Conservation (phyloP, 345 rosid genomes). For the Orychophragmus violaceus region DNA sequence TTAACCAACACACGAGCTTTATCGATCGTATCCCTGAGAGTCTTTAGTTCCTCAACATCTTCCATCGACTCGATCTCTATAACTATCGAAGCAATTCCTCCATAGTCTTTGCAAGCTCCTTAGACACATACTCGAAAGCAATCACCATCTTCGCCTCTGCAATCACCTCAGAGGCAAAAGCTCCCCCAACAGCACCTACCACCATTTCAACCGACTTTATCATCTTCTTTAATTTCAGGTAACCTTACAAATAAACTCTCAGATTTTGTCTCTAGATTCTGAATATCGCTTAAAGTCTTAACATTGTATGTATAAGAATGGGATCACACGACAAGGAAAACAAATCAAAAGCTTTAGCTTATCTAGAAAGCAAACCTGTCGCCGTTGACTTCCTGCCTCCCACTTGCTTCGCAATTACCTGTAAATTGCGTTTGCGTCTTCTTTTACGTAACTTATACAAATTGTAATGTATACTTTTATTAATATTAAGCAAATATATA, state of each 20-base stretch:
- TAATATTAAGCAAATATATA: background rate
- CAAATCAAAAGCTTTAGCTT: background rate
- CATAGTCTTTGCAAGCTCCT: background rate
- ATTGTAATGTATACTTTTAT: background rate
- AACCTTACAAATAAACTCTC: background rate
- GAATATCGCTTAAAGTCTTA: no score
- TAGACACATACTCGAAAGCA: background rate
- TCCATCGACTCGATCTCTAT: background rate
- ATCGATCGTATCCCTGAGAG: background rate
- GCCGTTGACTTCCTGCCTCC: background rate
- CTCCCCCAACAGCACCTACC: background rate
- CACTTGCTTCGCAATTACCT: background rate
- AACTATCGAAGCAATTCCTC: background rate
- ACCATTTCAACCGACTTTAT: background rate
- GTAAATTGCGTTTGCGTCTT: no score
- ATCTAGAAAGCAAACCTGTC: background rate
- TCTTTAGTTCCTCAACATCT: background rate
- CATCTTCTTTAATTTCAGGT: background rate
- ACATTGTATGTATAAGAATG: no score
- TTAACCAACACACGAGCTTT: background rate
- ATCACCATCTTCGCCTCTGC: background rate
- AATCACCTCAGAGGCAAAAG: background rate
- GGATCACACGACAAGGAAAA: no score
- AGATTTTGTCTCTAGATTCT: no score
- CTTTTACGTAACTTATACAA: no score